These are phyloP conservation scores for Alternaria gansuensis DNA, from an alignment of 2,329 filamentous ascomycete genomes.

Conservation along the genomic window DNA sequence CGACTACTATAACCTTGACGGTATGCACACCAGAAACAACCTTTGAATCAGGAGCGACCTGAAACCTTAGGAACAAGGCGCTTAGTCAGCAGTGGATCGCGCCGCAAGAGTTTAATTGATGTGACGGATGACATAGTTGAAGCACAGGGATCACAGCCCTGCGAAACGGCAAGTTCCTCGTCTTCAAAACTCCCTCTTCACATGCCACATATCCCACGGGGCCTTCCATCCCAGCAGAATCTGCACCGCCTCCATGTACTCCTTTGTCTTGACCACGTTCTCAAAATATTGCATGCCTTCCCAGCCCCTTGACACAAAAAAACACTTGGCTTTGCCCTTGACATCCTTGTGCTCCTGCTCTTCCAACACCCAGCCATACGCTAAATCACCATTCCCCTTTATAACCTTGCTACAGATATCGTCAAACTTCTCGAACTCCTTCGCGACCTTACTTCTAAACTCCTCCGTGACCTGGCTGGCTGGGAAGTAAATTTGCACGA, in stretches of 20 bases:
- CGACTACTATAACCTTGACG: too few species aligned
- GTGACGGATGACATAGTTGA: background rate
- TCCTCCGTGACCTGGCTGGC: background rate
- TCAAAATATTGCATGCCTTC: conserved; percentile 18
- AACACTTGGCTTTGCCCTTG: conserved; percentile 2
- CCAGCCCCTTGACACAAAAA: conserved; percentile 17
- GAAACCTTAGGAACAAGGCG: too few species aligned
- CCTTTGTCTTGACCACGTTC: background rate
- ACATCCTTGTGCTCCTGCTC: conserved; percentile 15
- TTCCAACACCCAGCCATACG: conserved; percentile 16
- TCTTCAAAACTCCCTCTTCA: conserved; percentile 10
- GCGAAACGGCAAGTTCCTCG: background rate
- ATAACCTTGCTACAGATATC: background rate
- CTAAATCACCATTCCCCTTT: background rate
- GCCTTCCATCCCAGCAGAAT: conserved; percentile 10
- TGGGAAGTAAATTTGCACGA: conserved; percentile 10
- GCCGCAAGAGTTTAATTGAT: background rate
- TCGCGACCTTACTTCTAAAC: conserved; percentile 3
- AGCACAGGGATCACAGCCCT: background rate
- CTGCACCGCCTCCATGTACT: conserved; percentile 8
- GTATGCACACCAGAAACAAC: too few species aligned
- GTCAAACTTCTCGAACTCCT: conserved; percentile 2
- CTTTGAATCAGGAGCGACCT: too few species aligned
- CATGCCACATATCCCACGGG: conserved; percentile 13
- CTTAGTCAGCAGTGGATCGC: too few species aligned